Percentiles rank a stretch among this genome's conserved stretches.
phyloP scores from a whole-genome alignment of 495 filamentous ascomycete genomes.

The Talaromyces thailandensis region DNA sequence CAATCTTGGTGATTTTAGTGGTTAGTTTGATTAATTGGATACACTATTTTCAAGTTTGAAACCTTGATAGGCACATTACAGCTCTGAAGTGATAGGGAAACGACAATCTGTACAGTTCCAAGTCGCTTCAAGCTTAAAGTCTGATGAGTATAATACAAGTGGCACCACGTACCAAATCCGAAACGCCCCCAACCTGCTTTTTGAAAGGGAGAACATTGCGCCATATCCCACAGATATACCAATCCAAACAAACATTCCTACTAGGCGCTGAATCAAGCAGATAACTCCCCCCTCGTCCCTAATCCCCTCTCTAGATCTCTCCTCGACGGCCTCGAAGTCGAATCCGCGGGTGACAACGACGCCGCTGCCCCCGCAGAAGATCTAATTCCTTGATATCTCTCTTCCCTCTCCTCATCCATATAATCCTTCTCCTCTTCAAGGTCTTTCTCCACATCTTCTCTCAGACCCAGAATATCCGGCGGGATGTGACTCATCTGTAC shows the following conservation, averaged over 20 bases:
- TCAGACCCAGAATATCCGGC: conserved; percentile 60
- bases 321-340: conserved; percentile 16
- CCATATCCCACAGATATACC: background rate
- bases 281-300: conserved; percentile 34
- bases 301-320: conserved; percentile 33
- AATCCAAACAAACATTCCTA: background rate
- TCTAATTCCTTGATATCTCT: conserved; percentile 18
- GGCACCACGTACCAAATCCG: background rate
- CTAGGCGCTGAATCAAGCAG: conserved; percentile 14
- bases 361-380: conserved; percentile 28
- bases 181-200: background rate
- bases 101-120: background rate
- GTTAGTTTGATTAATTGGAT: conserved; percentile 1
- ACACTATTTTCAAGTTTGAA: background rate
- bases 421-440: conserved; percentile 62
- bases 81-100: background rate
- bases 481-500: conserved; percentile 79
- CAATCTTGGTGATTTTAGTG: background rate
- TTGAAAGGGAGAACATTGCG: background rate
- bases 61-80: background rate
- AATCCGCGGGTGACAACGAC: background rate
- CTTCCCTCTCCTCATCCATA: conserved; percentile 43
- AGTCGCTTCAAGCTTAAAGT: background rate
- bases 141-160: background rate
- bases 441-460: conserved; percentile 72